These are phyloP conservation scores for Fusarium duplospermum DNA, from an alignment of 2,329 filamentous ascomycete species.

Conservation along the genomic window DNA sequence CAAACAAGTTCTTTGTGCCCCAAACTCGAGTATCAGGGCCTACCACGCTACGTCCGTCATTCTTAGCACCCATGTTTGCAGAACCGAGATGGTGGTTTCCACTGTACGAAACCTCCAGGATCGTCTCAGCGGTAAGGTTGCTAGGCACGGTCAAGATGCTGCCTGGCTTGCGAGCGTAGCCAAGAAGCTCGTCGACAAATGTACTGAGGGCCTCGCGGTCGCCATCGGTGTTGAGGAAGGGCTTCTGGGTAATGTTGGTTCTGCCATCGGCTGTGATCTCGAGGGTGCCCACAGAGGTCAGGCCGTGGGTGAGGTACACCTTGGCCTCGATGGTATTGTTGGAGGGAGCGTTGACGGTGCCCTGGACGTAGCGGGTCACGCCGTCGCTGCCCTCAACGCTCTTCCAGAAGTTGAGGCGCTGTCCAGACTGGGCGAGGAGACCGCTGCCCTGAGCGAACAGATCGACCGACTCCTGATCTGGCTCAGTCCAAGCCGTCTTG, in stretches of 20 bases:
- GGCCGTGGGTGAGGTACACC: constrained; percentile 62
- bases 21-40: constrained; percentile 48
- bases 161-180: constrained; percentile 36
- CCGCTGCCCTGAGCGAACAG: constrained; percentile 52
- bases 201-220: constrained; percentile 44
- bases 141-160: constrained; percentile 34
- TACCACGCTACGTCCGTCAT: constrained; percentile 49
- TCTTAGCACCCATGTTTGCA: constrained; percentile 45
- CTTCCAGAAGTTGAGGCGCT: constrained; percentile 61
- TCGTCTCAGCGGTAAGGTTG: constrained; percentile 40
- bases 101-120: constrained; percentile 38
- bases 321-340: constrained; percentile 58
- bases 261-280: constrained; percentile 52
- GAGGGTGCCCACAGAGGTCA: constrained; percentile 59
- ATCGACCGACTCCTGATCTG: constrained; percentile 40
- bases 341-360: constrained; percentile 58
- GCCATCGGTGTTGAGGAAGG: constrained; percentile 49
- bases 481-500: constrained; percentile 41
- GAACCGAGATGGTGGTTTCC: constrained; percentile 49
- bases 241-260: constrained; percentile 55
- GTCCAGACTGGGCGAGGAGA: constrained; percentile 57
- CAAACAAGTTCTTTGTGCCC: constrained; percentile 47
- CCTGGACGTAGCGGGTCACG: constrained; percentile 52
- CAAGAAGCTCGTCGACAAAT: constrained; percentile 43
- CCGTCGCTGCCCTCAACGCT: constrained; percentile 54